Evolutionary conservation across 2,329 filamentous ascomycete species (phyloP).

Genomic region (Sclerotinia trifoliorum): DNA sequence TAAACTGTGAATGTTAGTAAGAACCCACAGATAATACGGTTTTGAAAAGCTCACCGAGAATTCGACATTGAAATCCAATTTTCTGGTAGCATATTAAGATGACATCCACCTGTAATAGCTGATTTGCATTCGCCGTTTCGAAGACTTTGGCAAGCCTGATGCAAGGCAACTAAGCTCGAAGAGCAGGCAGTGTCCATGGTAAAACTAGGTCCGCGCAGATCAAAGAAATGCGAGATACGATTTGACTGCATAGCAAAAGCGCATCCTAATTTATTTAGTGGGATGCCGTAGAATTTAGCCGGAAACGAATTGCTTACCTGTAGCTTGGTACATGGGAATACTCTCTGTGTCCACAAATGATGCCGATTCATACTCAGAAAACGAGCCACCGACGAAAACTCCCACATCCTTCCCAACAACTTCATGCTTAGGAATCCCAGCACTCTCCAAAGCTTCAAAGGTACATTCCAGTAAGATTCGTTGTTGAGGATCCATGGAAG

Average conservation of each 20-base stretch:
- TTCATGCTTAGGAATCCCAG: conserved; percentile 28
- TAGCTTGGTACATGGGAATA: conserved; percentile 52
- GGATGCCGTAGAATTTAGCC: too few relatives aligned
- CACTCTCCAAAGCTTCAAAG: conserved; percentile 37
- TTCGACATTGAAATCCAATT: conserved; percentile 36
- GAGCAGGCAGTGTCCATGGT: conserved; percentile 50
- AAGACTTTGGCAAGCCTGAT: conserved; percentile 46
- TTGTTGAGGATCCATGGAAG: conserved; percentile 39
- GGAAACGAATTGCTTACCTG: conserved; percentile 39
- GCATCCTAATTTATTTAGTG: conserved; percentile 30
- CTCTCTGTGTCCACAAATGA: conserved; percentile 47
- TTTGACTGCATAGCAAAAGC: conserved; percentile 45
- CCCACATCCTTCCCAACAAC: conserved; percentile 28
- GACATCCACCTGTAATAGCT: conserved; percentile 37
- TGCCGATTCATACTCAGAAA: conserved; percentile 21
- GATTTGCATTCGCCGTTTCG: conserved; percentile 42
- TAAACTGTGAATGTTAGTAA: conserved; percentile 47
- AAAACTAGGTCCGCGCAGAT: conserved; percentile 44
- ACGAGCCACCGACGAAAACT: conserved; percentile 30
- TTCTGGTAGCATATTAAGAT: conserved; percentile 29
- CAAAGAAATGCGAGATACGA: conserved; percentile 45
- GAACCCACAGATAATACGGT: background rate
- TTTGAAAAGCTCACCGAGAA: conserved; percentile 29
- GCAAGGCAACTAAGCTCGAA: conserved; percentile 45
- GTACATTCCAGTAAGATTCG: conserved; percentile 35